A percentile compares a stretch with the other conserved stretches of the same genome.
Evolutionary conservation across 225 moss, liverwort and hornwort species (phyloP).

Genomic region (Pseudoscleropodium purum): DNA sequence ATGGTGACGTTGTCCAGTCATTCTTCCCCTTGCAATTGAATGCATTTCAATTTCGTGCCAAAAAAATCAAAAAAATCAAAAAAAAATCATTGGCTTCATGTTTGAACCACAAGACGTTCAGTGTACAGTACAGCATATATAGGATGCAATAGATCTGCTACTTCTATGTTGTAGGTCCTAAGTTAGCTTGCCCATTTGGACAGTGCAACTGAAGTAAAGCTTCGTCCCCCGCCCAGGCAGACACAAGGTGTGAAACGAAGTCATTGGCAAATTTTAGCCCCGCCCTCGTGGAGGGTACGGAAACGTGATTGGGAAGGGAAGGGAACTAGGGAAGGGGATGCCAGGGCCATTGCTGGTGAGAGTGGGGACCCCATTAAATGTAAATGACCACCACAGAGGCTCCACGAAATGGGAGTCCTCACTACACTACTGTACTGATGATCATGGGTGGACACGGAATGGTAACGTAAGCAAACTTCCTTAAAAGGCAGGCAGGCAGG

Average conservation of each 20-base stretch:
- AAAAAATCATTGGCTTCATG: background rate
- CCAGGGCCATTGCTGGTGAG: background rate
- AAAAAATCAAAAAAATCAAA: fast-evolving
- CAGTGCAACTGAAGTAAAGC: background rate
- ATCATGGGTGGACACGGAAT: background rate
- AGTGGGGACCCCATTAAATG: background rate
- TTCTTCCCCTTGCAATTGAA: background rate
- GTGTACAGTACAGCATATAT: background rate
- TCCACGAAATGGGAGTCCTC: background rate
- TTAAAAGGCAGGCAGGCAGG: background rate
- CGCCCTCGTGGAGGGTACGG: background rate
- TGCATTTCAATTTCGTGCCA: fast-evolving
- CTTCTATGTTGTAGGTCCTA: background rate
- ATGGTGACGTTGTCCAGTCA: no score
- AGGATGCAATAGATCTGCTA: background rate
- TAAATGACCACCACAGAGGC: background rate
- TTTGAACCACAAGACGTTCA: background rate
- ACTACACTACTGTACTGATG: background rate
- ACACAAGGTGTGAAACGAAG: background rate
- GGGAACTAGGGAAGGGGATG: no score
- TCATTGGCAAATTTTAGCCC: no score
- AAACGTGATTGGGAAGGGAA: background rate
- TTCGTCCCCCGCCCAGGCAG: background rate
- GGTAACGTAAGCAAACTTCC: background rate
- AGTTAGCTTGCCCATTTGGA: background rate